phyloP scores from a whole-genome alignment of 2,329 filamentous ascomycete species.

The Pseudomassariella vexata region DNA sequence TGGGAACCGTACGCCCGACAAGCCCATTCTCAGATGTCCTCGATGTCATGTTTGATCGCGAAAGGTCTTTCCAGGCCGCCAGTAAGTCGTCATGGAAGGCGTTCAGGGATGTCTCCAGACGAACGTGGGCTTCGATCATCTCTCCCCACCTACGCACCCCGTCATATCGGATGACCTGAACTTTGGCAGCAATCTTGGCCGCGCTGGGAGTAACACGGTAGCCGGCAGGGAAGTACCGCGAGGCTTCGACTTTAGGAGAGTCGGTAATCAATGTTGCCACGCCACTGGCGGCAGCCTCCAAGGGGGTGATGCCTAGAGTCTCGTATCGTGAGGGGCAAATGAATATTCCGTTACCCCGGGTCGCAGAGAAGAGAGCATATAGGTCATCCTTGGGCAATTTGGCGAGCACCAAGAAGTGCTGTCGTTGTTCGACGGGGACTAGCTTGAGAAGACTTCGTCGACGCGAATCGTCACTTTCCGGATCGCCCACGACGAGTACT shows the following conservation, averaged over 20 bases:
- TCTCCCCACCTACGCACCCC: slow-evolving; percentile 1
- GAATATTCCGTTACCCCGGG: slow-evolving; percentile 3
- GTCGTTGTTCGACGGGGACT: neutral
- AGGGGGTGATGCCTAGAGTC: slow-evolving; percentile 5
- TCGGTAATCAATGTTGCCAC: slow-evolving; percentile 5
- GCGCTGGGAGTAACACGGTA: slow-evolving; percentile 1
- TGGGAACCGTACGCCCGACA: too few relatives aligned
- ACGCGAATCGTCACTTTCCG: neutral
- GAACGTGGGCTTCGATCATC: slow-evolving; percentile 4
- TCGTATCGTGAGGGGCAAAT: slow-evolving; percentile 6
- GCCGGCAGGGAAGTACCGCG: slow-evolving; percentile 1
- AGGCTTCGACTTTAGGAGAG: slow-evolving; percentile 3
- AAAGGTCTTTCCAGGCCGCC: slow-evolving; percentile 3
- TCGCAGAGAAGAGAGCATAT: slow-evolving; percentile 4
- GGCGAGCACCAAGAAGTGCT: slow-evolving; percentile 2
- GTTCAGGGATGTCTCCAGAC: slow-evolving; percentile 3
- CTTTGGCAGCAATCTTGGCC: slow-evolving; percentile 1
- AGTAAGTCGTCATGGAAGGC: slow-evolving; percentile 5
- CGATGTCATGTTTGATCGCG: too few relatives aligned
- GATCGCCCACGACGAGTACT: slow-evolving; percentile 3
- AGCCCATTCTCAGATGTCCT: too few relatives aligned
- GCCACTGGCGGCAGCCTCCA: slow-evolving; percentile 5
- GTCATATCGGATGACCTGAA: slow-evolving; percentile 2
- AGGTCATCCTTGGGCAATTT: slow-evolving; percentile 4
- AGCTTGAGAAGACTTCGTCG: neutral